A percentile compares a stretch with the other conserved stretches of the same genome.
phyloP scores from a whole-genome alignment of 2,329 filamentous ascomycete genomes.

The Fusarium sp. region DNA sequence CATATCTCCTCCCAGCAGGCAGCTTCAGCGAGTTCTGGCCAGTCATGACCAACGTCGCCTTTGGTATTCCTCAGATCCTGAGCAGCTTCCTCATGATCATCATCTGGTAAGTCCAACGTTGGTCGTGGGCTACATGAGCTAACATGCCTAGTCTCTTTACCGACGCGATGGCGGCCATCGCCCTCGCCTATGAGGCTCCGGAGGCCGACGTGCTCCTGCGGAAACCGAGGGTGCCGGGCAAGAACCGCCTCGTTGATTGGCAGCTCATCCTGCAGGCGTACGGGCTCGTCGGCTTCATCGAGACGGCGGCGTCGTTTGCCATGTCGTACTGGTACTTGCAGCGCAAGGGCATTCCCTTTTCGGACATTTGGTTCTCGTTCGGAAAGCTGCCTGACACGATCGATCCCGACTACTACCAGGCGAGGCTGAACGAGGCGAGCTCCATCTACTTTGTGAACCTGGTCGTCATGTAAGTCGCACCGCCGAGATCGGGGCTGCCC shows the following conservation, averaged over 20 bases:
- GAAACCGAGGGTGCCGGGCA: constrained; percentile 74
- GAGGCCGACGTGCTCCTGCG: constrained; percentile 81
- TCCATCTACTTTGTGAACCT: constrained; percentile 85
- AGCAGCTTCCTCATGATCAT: constrained; percentile 80
- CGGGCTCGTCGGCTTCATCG: constrained; percentile 74
- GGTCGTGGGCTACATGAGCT: background rate
- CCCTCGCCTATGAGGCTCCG: constrained; percentile 80
- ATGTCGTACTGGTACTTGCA: constrained; percentile 77
- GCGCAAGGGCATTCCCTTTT: constrained; percentile 73
- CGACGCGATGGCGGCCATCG: constrained; percentile 79
- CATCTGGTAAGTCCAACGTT: constrained; percentile 61
- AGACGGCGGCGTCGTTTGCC: constrained; percentile 70
- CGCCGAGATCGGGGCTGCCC: constrained; percentile 20
- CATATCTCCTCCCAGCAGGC: constrained; percentile 80
- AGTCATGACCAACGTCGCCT: constrained; percentile 77
- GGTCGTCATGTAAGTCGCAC: constrained; percentile 72
- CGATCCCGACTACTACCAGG: constrained; percentile 65
- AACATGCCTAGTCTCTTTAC: constrained; percentile 72
- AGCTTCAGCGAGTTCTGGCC: constrained; percentile 83
- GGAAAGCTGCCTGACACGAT: constrained; percentile 63
- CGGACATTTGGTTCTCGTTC: constrained; percentile 75
- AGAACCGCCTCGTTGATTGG: constrained; percentile 79
- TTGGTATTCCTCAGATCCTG: constrained; percentile 79
- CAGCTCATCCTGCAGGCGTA: constrained; percentile 80
- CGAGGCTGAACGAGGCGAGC: constrained; percentile 72